Percentiles rank a stretch among this genome's conserved stretches.
Conservation (phyloP, 2,329 filamentous ascomycete genomes). For the Paradendryphiella salina region DNA sequence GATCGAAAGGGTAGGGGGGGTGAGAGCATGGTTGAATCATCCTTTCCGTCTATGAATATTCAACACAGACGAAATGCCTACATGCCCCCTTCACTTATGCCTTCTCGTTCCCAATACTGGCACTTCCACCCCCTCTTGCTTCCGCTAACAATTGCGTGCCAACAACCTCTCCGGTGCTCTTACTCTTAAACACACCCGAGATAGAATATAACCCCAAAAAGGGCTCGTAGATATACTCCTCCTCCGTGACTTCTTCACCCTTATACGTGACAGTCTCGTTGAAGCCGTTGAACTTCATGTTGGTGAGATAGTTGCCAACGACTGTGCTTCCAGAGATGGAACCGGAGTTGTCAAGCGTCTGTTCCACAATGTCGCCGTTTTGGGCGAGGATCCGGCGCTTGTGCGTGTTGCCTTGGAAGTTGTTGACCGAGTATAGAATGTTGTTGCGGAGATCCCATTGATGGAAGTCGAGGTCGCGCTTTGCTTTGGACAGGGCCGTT, state of each 20-base stretch:
- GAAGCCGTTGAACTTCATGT: conserved; percentile 62
- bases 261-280: conserved; percentile 46
- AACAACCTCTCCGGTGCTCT: conserved; percentile 53
- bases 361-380: conserved; percentile 59
- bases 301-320: conserved; percentile 56
- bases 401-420: conserved; percentile 58
- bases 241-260: conserved; percentile 54
- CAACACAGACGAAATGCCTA: too few relatives aligned
- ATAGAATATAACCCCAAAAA: conserved; percentile 54
- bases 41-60: too few relatives aligned
- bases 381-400: conserved; percentile 62
- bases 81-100: conserved; percentile 2
- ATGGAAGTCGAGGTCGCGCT: conserved; percentile 38
- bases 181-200: conserved; percentile 55
- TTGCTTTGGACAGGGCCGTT: conserved; percentile 23
- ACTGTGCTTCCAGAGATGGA: conserved; percentile 49
- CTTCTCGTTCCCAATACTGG: conserved; percentile 50
- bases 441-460: conserved; percentile 59
- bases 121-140: conserved; percentile 57
- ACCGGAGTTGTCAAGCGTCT: conserved; percentile 59
- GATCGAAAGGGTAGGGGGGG: too few relatives aligned
- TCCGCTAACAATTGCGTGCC: conserved; percentile 59
- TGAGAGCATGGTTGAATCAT: too few relatives aligned
- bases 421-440: conserved; percentile 64
- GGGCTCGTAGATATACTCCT: conserved; percentile 59